These are phyloP conservation scores for Cutaneotrichosporon daszewskae DNA, from an alignment of 1,284 basidiomycete species.

Conservation along the genomic window DNA sequence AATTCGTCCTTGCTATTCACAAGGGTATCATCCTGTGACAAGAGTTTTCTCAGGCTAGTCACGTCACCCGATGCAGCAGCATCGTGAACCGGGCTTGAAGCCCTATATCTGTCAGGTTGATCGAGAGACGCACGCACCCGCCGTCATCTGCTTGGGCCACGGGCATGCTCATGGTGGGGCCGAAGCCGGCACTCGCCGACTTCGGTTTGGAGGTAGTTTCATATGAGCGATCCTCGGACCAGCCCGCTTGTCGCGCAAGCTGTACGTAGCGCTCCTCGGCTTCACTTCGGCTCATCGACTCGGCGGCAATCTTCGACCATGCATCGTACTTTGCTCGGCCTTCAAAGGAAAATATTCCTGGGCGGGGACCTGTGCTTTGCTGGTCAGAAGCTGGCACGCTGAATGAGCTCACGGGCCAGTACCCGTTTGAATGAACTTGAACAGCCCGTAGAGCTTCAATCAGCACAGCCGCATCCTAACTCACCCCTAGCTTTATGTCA, in stretches of 20 bases:
- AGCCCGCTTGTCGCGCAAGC: conserved; percentile 64
- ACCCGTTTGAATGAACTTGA: conserved; percentile 62
- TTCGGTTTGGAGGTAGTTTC: conserved; percentile 17
- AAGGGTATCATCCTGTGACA: conserved; percentile 49
- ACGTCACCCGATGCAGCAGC: conserved; percentile 59
- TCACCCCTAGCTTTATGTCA: conserved; percentile 39
- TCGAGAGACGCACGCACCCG: not conserved
- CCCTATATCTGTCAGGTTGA: not conserved
- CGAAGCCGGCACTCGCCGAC: conserved; percentile 34
- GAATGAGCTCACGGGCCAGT: conserved; percentile 26
- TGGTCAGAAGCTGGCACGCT: not conserved
- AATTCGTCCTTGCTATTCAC: conserved; percentile 58
- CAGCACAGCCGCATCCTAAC: conserved; percentile 1
- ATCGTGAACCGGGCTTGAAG: conserved; percentile 53
- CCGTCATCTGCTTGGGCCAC: not conserved
- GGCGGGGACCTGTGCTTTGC: conserved; percentile 57
- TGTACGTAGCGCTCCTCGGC: conserved; percentile 58
- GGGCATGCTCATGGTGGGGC: conserved; percentile 56
- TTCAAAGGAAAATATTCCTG: conserved; percentile 73
- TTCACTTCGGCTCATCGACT: conserved; percentile 44
- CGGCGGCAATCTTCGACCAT: conserved; percentile 58
- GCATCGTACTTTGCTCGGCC: conserved; percentile 84
- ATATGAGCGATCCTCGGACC: conserved; percentile 44
- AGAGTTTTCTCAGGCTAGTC: conserved; percentile 50
- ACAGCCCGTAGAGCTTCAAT: conserved; percentile 74